Evolutionary conservation across 2,329 filamentous ascomycete species (phyloP).

Genomic region (Coniella vitis): DNA sequence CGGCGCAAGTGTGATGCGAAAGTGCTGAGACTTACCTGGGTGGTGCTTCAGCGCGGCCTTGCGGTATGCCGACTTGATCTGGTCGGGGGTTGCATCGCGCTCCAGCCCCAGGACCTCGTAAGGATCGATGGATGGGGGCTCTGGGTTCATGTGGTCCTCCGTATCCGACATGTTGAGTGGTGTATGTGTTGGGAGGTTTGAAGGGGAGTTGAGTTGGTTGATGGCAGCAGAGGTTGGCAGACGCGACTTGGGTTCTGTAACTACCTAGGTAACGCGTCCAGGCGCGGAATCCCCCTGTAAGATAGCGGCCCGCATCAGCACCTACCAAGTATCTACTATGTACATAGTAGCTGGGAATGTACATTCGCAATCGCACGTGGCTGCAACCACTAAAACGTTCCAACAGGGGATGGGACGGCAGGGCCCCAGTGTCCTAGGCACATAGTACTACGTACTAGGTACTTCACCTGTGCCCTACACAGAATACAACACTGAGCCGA

Average conservation of each 20-base stretch:
- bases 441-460: background rate
- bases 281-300: too few relatives aligned
- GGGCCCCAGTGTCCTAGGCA: background rate
- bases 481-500: too few relatives aligned
- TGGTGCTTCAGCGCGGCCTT: conserved; percentile 85
- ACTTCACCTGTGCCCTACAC: too few relatives aligned
- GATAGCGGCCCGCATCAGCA: too few relatives aligned
- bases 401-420: background rate
- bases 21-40: conserved; percentile 62
- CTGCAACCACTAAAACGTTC: too few relatives aligned
- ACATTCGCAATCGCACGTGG: too few relatives aligned
- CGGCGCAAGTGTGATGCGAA: too few relatives aligned
- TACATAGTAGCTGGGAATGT: too few relatives aligned
- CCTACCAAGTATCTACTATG: too few relatives aligned
- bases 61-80: conserved; percentile 87
- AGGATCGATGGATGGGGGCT: conserved; percentile 62
- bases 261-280: background rate
- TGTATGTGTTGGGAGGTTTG: conserved; percentile 1
- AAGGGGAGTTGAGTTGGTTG: background rate
- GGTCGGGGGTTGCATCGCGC: conserved; percentile 62
- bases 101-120: conserved; percentile 73
- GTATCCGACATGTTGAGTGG: conserved; percentile 35
- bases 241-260: conserved; percentile 4
- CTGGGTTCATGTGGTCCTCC: conserved; percentile 48
- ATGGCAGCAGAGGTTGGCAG: background rate